Base-by-base conservation (phyloP, 1,139 yeast species). In the Hyphopichia buzzinii region DNA sequence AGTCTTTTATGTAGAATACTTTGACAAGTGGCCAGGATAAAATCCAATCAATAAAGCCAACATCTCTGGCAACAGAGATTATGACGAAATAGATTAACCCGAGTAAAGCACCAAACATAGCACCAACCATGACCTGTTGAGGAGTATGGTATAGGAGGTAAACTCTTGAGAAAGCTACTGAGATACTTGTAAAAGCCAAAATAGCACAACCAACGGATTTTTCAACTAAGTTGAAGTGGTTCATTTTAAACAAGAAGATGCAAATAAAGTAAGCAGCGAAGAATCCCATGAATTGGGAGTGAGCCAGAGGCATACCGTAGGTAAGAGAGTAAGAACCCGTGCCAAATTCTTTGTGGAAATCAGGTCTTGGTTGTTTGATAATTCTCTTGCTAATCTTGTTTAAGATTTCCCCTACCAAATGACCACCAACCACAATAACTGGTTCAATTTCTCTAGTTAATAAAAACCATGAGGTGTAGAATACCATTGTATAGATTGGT, bases 291-390 rank as follows among this genome's bases (percentile, higher is more conserved):
- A 90, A 92, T 61, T 92, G 98, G 0, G 96, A 81, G 59, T 92
- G 98, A 2, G 97, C 96, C 38, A 92, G 81, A 0, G 98, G 98
- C 97, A 92, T 90, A 0, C 98, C 98, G 57, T 84, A 88, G 2
- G 87, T 84, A 36, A 81, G 67, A 30, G 52, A 72, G 62, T 62
- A 59, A 44, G 73, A 59, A 43, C 75, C 66, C 44, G 70, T 38
- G 45, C 80, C 67, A 51, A 73, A 67, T 26, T 70, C 75, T 36
- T 68, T 71, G 48, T 79, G 79, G 49, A 67, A 67, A 4, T 73
- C 67, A 0, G 98, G 98, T 38, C 98, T 72, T 19, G 88, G 84
- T 51, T 85, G 87, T 49, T 75, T 78, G 33, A 88, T 59, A 2
- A 75, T 33, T 23, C 71, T 67, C 57, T 92, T 92, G 33, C 86